Percentiles rank a stretch among this genome's conserved stretches.
Evolutionary conservation across 2,329 filamentous ascomycete species (phyloP).

Genomic region (Chaetomium globosum): DNA sequence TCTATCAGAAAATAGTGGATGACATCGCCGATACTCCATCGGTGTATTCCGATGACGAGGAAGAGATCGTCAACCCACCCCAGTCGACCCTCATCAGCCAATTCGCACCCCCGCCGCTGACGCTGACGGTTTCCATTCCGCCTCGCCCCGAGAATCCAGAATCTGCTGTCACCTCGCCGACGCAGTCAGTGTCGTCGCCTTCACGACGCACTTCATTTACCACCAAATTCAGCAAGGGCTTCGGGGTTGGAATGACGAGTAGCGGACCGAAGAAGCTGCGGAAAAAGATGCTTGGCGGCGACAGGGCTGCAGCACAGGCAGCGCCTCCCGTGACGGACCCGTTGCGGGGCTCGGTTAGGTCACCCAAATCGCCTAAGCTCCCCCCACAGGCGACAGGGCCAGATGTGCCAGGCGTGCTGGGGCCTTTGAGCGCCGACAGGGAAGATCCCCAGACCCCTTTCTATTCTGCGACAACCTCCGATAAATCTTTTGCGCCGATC

Average conservation of each 20-base stretch:
- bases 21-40: slow-evolving; percentile 40
- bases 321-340: slow-evolving; percentile 22
- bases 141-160: slow-evolving; percentile 22
- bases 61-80: slow-evolving; percentile 17
- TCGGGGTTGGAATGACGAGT: slow-evolving; percentile 26
- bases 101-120: slow-evolving; percentile 15
- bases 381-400: slow-evolving; percentile 30
- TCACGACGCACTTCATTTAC: slow-evolving; percentile 28
- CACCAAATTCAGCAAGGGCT: slow-evolving; percentile 30
- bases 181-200: slow-evolving; percentile 21
- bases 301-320: slow-evolving; percentile 32
- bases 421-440: slow-evolving; percentile 24
- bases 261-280: slow-evolving; percentile 31
- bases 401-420: not conserved
- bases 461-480: slow-evolving; percentile 36
- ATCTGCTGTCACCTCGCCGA: slow-evolving; percentile 21
- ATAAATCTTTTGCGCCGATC: slow-evolving; percentile 53
- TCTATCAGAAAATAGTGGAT: slow-evolving; percentile 32
- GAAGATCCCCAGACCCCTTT: slow-evolving; percentile 26
- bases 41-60: slow-evolving; percentile 39
- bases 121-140: slow-evolving; percentile 32
- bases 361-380: slow-evolving; percentile 35
- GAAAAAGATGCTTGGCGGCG: slow-evolving; percentile 35
- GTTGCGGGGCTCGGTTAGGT: slow-evolving; percentile 36
- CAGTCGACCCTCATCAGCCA: slow-evolving; percentile 2